Conservation (phyloP, 2,329 filamentous ascomycete species). For the Colletotrichum sublineola region DNA sequence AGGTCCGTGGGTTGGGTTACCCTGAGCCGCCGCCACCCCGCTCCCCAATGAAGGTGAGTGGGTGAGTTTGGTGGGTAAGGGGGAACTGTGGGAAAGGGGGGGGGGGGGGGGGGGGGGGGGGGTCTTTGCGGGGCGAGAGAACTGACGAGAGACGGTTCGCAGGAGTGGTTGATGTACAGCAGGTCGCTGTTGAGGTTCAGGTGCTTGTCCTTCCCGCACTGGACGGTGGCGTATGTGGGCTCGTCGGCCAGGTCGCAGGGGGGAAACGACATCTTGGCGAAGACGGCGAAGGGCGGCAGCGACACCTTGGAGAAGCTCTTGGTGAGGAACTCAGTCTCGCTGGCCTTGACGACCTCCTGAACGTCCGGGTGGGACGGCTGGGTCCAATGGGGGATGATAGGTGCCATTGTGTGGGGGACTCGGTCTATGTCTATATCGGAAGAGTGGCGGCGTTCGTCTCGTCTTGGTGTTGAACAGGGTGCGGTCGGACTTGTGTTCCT, state of each 20-base stretch:
- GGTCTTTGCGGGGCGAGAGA: conserved; percentile 5
- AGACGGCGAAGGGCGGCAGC: conserved; percentile 73
- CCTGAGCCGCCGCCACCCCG: conserved; percentile 7
- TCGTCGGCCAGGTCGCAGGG: conserved; percentile 68
- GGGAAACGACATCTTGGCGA: conserved; percentile 75
- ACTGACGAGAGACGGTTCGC: conserved; percentile 74
- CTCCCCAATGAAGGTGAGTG: too few species aligned
- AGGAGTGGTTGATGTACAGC: conserved; percentile 77
- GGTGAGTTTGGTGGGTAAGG: background rate
- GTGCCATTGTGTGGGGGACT: conserved; percentile 59
- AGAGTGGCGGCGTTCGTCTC: conserved; percentile 18
- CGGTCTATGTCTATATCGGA: background rate
- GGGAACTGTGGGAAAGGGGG: background rate
- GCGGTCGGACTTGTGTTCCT: conserved; percentile 28
- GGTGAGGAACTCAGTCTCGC: conserved; percentile 67
- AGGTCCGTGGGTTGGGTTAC: conserved; percentile 13
- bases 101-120: accelerated
- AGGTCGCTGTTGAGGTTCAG: conserved; percentile 75
- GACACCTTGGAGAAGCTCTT: conserved; percentile 69
- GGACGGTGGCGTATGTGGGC: conserved; percentile 75
- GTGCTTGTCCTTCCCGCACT: conserved; percentile 68
- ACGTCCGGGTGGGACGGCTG: conserved; percentile 72
- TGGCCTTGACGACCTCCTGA: conserved; percentile 67
- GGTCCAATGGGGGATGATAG: conserved; percentile 69
- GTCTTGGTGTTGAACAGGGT: conserved; percentile 18